Conservation (phyloP, 768 basidiomycete species). For the Boletus speciosus region DNA sequence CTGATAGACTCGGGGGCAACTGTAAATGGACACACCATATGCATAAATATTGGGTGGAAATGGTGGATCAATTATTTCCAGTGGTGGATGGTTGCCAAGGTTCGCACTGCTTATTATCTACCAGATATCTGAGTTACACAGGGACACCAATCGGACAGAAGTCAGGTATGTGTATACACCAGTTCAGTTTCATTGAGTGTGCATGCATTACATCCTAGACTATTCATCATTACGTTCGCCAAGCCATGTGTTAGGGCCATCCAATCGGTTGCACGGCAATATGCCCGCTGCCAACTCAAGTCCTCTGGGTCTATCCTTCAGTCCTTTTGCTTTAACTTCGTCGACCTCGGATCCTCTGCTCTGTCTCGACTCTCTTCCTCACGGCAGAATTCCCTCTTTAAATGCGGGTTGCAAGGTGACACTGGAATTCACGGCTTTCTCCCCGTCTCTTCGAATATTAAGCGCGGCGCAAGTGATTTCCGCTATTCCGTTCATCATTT, state of each 20-base stretch:
- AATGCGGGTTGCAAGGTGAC: slow-evolving; percentile 16
- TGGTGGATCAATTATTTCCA: slow-evolving; percentile 35
- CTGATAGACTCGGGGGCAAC: slow-evolving; percentile 34
- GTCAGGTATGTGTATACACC: slow-evolving; percentile 23
- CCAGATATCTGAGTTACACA: not conserved
- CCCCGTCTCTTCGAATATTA: slow-evolving; percentile 32
- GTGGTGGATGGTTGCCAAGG: slow-evolving; percentile 33
- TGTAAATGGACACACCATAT: slow-evolving; percentile 39
- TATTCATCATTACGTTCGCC: not conserved
- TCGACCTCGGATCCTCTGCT: slow-evolving; percentile 10
- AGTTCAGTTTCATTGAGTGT: not conserved
- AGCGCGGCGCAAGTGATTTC: slow-evolving; percentile 40
- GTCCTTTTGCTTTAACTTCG: slow-evolving; percentile 2
- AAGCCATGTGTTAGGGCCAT: not conserved
- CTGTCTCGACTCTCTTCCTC: slow-evolving; percentile 23
- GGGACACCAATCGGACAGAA: slow-evolving; percentile 4
- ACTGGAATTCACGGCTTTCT: slow-evolving; percentile 40
- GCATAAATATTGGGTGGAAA: slow-evolving; percentile 29
- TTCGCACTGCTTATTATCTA: slow-evolving; percentile 9
- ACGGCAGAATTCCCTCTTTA: slow-evolving; percentile 10
- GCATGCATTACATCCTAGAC: not conserved
- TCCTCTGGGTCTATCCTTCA: slow-evolving; percentile 12
- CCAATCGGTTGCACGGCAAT: not conserved
- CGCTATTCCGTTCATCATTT: slow-evolving; percentile 42
- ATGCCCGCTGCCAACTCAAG: not conserved